Conservation (phyloP, 2,329 filamentous ascomycete genomes). For the Fonsecaea pedrosoi region DNA sequence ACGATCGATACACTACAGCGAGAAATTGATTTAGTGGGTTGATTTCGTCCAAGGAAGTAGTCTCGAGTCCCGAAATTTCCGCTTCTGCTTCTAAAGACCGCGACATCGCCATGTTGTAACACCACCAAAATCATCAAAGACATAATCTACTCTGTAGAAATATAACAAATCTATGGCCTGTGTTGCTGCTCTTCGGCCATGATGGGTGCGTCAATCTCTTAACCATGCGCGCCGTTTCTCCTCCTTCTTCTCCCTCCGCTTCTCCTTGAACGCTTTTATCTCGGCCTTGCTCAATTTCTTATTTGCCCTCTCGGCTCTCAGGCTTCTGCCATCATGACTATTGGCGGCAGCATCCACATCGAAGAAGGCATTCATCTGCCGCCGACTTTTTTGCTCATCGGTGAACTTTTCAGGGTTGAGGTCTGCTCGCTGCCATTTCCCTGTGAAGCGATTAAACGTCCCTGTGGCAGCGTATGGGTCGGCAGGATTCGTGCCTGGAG, state of each 20-base stretch:
- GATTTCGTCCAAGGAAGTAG: neutral
- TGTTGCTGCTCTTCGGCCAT: neutral
- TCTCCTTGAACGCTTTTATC: conserved; percentile 89
- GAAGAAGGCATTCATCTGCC: conserved; percentile 94
- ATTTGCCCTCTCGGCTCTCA: conserved; percentile 86
- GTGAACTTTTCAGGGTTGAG: conserved; percentile 77
- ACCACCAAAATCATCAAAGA: neutral
- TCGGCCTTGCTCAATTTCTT: conserved; percentile 86
- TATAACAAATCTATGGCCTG: neutral
- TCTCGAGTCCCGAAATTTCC: conserved; percentile 9
- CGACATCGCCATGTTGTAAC: neutral
- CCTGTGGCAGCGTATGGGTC: conserved; percentile 70
- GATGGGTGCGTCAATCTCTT: conserved; percentile 66
- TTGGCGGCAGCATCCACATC: conserved; percentile 95
- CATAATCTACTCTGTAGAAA: neutral
- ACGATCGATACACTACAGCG: neutral
- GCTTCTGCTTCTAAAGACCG: conserved; percentile 2
- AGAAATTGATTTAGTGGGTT: conserved; percentile 2
- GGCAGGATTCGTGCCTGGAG: conserved; percentile 50
- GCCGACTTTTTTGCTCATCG: conserved; percentile 82
- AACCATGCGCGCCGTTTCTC: conserved; percentile 94
- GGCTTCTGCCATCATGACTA: conserved; percentile 83
- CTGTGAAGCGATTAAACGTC: conserved; percentile 90
- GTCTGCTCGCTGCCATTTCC: conserved; percentile 74
- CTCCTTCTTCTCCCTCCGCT: conserved; percentile 86